These are phyloP conservation scores for Pezicula rhizophila DNA, from an alignment of 2,329 filamentous ascomycete genomes.

Conservation along the genomic window DNA sequence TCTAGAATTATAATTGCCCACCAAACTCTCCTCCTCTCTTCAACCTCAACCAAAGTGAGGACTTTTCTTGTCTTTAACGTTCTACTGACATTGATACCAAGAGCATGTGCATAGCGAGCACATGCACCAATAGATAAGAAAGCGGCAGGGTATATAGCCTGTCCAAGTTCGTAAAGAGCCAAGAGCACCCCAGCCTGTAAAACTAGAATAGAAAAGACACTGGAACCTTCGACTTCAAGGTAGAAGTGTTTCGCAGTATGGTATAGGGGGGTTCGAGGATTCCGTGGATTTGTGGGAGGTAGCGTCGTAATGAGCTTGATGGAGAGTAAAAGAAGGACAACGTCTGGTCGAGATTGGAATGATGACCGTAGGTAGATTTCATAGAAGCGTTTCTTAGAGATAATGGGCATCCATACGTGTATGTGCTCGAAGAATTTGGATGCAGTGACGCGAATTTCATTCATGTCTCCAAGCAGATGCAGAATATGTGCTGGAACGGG, in stretches of 20 bases:
- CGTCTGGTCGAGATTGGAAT: constrained; percentile 4
- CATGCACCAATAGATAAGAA: constrained; percentile 1
- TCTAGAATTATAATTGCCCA: constrained; percentile 2
- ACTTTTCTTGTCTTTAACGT: neutral
- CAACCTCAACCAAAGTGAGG: neutral
- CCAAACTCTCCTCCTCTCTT: constrained; percentile 1
- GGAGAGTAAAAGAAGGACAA: constrained; percentile 5
- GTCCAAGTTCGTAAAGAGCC: neutral
- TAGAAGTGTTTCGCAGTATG: constrained; percentile 9
- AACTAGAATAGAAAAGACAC: constrained; percentile 2
- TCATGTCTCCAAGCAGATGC: constrained; percentile 1
- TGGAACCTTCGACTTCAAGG: constrained; percentile 6
- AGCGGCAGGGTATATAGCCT: constrained; percentile 1
- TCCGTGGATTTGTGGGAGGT: neutral
- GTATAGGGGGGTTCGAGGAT: constrained; percentile 7
- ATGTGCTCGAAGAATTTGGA: constrained; percentile 7
- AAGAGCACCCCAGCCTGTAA: constrained; percentile 10
- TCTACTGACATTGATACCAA: constrained; percentile 4
- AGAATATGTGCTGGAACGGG: constrained; percentile 2
- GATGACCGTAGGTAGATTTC: constrained; percentile 2
- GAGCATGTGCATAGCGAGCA: constrained; percentile 4
- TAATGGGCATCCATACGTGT: constrained; percentile 14
- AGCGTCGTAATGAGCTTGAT: constrained; percentile 8
- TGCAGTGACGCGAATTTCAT: constrained; percentile 2
- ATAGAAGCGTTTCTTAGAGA: constrained; percentile 14